A percentile compares a stretch with the other conserved stretches of the same genome.
Conservation (phyloP, 345 rosid species). For the Lepidium africanum region DNA sequence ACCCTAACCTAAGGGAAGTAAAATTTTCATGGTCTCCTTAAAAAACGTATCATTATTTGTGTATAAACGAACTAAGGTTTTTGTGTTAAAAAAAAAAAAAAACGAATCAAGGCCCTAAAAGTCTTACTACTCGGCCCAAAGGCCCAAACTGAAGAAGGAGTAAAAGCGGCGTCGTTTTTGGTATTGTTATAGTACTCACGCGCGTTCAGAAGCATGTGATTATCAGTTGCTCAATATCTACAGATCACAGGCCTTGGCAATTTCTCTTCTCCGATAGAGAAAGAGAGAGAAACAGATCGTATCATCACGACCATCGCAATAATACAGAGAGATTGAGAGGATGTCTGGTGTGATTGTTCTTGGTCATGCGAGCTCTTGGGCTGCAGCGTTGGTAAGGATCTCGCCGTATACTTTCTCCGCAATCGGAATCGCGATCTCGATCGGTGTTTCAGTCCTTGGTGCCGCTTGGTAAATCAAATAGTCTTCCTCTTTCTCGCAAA, state of each 20-base stretch:
- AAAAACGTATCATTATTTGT: not conserved
- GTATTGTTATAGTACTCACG: not conserved
- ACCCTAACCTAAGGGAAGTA: slow-evolving; percentile 5
- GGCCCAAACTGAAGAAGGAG: not conserved
- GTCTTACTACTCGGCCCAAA: not conserved
- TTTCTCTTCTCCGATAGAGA: not conserved
- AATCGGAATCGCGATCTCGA: slow-evolving; percentile 85
- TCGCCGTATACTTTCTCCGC: slow-evolving; percentile 97
- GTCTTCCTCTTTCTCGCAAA: not conserved
- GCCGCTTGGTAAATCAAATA: slow-evolving; percentile 74
- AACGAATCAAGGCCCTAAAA: not conserved
- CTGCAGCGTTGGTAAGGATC: slow-evolving; percentile 60
- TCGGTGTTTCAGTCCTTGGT: slow-evolving; percentile 98
- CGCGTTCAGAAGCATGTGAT: not conserved
- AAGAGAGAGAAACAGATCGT: slow-evolving; percentile 18
- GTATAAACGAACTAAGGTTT: not conserved
- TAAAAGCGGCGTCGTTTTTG: not conserved
- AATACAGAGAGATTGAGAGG: not conserved
- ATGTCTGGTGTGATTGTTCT: slow-evolving; percentile 33
- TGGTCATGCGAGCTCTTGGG: slow-evolving; percentile 65
- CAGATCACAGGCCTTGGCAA: slow-evolving; percentile 23
- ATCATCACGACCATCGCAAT: slow-evolving; percentile 6
- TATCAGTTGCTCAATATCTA: not conserved
- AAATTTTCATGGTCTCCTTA: slow-evolving; percentile 7
- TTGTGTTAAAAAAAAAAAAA: too few relatives aligned